Evolutionary conservation across 441 rosid genomes (phyloP), one percentile per base, ranked within the genome.

Genomic region (Bocquillonia castaneifolia): DNA sequence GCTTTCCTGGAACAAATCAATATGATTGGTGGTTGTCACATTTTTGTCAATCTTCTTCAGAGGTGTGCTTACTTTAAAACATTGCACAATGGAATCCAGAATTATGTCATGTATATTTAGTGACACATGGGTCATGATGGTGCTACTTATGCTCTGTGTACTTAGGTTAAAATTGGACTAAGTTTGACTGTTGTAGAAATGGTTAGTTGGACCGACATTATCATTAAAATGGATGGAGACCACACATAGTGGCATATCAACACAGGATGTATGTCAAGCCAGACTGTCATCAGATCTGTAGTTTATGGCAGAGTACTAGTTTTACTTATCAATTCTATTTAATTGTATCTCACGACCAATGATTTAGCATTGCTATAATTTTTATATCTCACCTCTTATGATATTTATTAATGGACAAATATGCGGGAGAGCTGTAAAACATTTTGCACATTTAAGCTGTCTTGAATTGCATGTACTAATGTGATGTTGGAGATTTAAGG

Each of bases 1-100:
- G 81, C 89, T 78, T 90, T 95, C 77, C 87, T 90, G 54, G 99
- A 95, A 70, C 97, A 90, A 88, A 91, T 95, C 64, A 90, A 90
- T 79, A 66, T 79, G 67, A 75, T 85, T 70, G 93, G 98, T 78
- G 99, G 97, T 70, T 85, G 93, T 67, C 88, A 89, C 70, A 81
- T 92, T 77, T 95, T 95, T 85, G 84, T 92, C 69, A 89, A 88
- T 85, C 98, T 95, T 74, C 97, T 95, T 64, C 85, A 84, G 77
- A 89, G 97, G 99, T 92, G 80, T 66, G 78, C 15, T 74, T 69
- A 66, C 45, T 61, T 14, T 50, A 15, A 40, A n/a, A 10, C 13
- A 25, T 23, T 1, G 26, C 40, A 20, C 63, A 28, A 47, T 12
- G 36, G n/a, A 40, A 47, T 54, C 34, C 32, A 59, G 17, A 20